Evolutionary conservation across 345 rosid species (phyloP).

Genomic region (Eucalyptus pauciflora): DNA sequence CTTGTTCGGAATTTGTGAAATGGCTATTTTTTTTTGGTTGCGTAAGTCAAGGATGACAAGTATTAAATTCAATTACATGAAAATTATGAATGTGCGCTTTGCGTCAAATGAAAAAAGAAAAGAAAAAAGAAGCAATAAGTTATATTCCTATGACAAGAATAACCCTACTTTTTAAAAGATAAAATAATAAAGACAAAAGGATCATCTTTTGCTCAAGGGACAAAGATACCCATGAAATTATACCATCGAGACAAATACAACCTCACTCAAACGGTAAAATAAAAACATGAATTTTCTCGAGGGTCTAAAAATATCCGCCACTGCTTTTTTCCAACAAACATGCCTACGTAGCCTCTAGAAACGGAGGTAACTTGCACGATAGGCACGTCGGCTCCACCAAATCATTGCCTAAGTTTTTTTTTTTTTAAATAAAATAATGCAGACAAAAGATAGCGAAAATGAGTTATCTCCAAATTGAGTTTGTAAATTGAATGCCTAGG

Average conservation of each 20-base stretch:
- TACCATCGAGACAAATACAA: not conserved
- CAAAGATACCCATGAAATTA: not conserved
- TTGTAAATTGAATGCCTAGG: not conserved
- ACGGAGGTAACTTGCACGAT: no score
- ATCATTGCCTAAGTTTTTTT: not conserved
- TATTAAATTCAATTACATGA: not conserved
- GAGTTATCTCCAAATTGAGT: not conserved
- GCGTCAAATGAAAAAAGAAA: fast-evolving
- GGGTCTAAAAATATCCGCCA: no score
- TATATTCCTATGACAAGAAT: not conserved
- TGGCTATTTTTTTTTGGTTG: not conserved
- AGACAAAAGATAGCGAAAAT: not conserved
- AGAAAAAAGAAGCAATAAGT: fast-evolving
- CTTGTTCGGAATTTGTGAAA: not conserved
- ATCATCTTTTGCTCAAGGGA: not conserved
- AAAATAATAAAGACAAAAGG: not conserved
- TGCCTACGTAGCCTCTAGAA: no score
- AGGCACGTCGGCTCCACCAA: not conserved
- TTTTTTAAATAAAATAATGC: not conserved
- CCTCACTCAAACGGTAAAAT: not conserved
- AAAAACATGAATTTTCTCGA: not conserved
- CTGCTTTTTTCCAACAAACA: no score
- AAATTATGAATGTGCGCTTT: fast-evolving
- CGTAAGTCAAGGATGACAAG: not conserved
- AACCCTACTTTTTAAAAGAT: not conserved